Evolutionary conservation across 2,329 filamentous ascomycete genomes (phyloP).

Genomic region (Rhytidhysteron rufulum): DNA sequence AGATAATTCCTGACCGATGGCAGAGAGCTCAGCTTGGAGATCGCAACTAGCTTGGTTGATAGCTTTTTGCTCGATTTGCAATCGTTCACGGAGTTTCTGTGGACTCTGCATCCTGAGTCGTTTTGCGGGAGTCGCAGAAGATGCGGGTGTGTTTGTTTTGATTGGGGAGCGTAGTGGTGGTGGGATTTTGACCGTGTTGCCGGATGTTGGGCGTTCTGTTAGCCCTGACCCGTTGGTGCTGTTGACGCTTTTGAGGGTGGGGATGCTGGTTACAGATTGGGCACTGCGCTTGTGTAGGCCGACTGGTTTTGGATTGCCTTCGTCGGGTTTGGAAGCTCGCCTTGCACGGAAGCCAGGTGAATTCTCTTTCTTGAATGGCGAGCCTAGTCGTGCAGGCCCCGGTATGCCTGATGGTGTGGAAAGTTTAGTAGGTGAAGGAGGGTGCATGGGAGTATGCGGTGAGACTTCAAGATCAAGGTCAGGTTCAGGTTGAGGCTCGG

Average conservation of each 20-base stretch:
- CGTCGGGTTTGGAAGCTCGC: slow-evolving; percentile 22
- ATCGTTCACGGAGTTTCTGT: slow-evolving; percentile 71
- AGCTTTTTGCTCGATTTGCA: slow-evolving; percentile 75
- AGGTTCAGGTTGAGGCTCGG: slow-evolving; percentile 13
- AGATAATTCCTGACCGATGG: slow-evolving; percentile 77
- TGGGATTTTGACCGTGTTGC: slow-evolving; percentile 58
- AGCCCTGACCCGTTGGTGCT: slow-evolving; percentile 49
- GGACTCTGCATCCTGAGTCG: slow-evolving; percentile 54
- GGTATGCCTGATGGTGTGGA: slow-evolving; percentile 36
- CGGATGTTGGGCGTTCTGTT: slow-evolving; percentile 46
- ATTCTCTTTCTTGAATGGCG: slow-evolving; percentile 44
- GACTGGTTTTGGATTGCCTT: slow-evolving; percentile 37
- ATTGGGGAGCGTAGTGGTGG: slow-evolving; percentile 33
- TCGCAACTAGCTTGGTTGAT: slow-evolving; percentile 66
- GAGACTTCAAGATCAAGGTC: slow-evolving; percentile 23
- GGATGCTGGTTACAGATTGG: slow-evolving; percentile 47
- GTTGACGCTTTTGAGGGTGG: slow-evolving; percentile 43
- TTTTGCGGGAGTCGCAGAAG: slow-evolving; percentile 15
- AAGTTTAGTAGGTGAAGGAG: slow-evolving; percentile 26
- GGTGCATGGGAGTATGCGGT: slow-evolving; percentile 28
- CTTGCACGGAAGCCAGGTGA: slow-evolving; percentile 31
- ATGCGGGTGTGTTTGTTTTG: slow-evolving; percentile 18
- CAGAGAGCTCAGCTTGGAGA: slow-evolving; percentile 70
- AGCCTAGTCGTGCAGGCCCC: slow-evolving; percentile 39
- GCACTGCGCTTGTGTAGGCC: slow-evolving; percentile 42